A percentile compares a stretch with the other conserved stretches of the same genome.
Conservation (phyloP, 2,329 filamentous ascomycete species). For the Graphiopsis chlorocephala region DNA sequence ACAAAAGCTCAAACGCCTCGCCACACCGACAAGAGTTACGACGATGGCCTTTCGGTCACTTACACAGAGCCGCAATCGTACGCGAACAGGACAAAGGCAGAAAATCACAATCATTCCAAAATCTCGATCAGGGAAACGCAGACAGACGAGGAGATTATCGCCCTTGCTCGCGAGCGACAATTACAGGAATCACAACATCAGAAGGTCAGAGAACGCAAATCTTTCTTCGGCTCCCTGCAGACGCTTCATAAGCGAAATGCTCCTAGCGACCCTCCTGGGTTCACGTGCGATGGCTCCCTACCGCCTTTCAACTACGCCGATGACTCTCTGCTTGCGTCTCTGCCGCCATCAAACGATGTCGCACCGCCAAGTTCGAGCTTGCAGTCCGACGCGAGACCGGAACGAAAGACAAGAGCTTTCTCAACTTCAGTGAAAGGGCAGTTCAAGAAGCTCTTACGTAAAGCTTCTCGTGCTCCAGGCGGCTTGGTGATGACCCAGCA, state of each 20-base stretch:
- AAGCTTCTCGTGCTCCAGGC: constrained; percentile 36
- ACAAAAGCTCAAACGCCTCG: constrained; percentile 24
- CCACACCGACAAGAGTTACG: constrained; percentile 17
- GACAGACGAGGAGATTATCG: constrained; percentile 28
- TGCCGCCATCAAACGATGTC: constrained; percentile 13
- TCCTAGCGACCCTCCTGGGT: not conserved
- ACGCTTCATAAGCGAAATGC: constrained; percentile 32
- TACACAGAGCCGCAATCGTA: constrained; percentile 15
- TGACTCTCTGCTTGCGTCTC: constrained; percentile 17
- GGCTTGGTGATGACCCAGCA: constrained; percentile 28
- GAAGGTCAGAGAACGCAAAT: constrained; percentile 42
- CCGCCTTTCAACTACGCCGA: constrained; percentile 30
- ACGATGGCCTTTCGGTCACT: constrained; percentile 12
- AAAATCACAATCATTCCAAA: not conserved
- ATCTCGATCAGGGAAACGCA: constrained; percentile 26
- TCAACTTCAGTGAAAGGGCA: constrained; percentile 62
- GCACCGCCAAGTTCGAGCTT: not conserved
- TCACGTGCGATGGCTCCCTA: constrained; percentile 27
- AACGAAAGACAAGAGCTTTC: constrained; percentile 47
- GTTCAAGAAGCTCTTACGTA: constrained; percentile 57
- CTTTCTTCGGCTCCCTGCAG: constrained; percentile 45
- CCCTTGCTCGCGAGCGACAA: constrained; percentile 38
- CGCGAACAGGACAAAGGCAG: constrained; percentile 13
- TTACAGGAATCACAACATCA: constrained; percentile 42
- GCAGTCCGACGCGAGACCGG: constrained; percentile 42